phyloP scores from a whole-genome alignment of 495 filamentous ascomycete species.

The Neurospora sp. region DNA sequence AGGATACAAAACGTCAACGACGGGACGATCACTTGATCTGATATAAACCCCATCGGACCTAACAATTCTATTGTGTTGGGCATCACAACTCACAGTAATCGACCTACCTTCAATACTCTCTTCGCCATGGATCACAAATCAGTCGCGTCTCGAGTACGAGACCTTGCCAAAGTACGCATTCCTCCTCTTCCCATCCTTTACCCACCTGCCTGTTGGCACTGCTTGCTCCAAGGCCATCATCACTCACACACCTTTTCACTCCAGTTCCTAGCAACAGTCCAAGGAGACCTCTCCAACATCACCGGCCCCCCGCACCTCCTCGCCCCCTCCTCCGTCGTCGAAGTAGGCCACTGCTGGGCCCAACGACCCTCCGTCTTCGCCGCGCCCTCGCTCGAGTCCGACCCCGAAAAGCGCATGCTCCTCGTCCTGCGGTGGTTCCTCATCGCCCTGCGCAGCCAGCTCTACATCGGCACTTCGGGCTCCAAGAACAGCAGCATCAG shows the following conservation, averaged over 20 bases:
- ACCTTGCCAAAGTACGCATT: slow-evolving; percentile 10
- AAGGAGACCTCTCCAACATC: slow-evolving; percentile 76
- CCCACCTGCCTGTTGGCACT: neutral
- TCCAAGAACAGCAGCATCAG: slow-evolving; percentile 18
- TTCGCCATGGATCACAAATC: slow-evolving; percentile 10
- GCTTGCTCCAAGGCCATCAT: neutral
- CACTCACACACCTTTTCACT: slow-evolving; percentile 3
- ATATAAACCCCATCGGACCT: neutral
- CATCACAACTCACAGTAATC: neutral
- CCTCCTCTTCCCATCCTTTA: neutral
- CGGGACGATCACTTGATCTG: neutral
- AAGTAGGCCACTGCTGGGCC: slow-evolving; percentile 83
- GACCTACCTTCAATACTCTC: neutral
- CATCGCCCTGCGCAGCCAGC: slow-evolving; percentile 69
- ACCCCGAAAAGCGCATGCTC: slow-evolving; percentile 61
- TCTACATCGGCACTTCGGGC: slow-evolving; percentile 29
- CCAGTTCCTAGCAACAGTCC: slow-evolving; percentile 73
- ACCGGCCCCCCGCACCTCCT: slow-evolving; percentile 83
- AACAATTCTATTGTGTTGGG: neutral
- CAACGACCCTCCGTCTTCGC: slow-evolving; percentile 72
- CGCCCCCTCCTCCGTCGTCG: slow-evolving; percentile 65
- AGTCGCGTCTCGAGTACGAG: slow-evolving; percentile 8
- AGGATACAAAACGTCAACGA: neutral
- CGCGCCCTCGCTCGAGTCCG: slow-evolving; percentile 62
- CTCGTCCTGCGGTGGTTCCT: slow-evolving; percentile 80